These are phyloP conservation scores for Elsinoe arachidis DNA, from an alignment of 2,329 filamentous ascomycete genomes.

Conservation along the genomic window DNA sequence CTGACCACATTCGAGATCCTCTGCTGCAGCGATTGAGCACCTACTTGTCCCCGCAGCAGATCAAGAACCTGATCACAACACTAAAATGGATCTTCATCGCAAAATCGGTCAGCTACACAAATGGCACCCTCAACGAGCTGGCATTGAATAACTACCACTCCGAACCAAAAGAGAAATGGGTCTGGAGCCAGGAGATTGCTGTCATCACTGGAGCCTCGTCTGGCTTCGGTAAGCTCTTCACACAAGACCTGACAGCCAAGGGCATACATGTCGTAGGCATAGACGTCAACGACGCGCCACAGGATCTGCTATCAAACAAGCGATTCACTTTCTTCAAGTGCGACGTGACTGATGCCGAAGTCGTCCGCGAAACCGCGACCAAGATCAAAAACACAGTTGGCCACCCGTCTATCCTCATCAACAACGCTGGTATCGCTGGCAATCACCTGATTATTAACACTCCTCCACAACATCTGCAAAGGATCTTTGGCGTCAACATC, in stretches of 20 bases:
- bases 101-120: conserved; percentile 25
- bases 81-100: conserved; percentile 24
- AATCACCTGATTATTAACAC: conserved; percentile 41
- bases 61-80: conserved; percentile 20
- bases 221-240: conserved; percentile 33
- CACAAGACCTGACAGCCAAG: conserved; percentile 27
- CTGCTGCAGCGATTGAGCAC: conserved; percentile 22
- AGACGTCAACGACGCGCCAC: conserved; percentile 29
- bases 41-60: conserved; percentile 23
- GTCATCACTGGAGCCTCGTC: conserved; percentile 28
- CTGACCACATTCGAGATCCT: conserved; percentile 23
- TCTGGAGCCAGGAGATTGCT: conserved; percentile 30
- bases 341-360: conserved; percentile 41
- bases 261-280: conserved; percentile 33
- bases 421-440: conserved; percentile 43
- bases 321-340: conserved; percentile 34
- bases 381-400: conserved; percentile 34
- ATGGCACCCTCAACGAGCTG: conserved; percentile 23
- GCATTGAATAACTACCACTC: conserved; percentile 32
- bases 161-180: conserved; percentile 28
- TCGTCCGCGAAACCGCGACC: conserved; percentile 35
- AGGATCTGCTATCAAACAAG: conserved; percentile 25
- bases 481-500: conserved; percentile 46
- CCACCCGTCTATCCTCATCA: conserved; percentile 40
- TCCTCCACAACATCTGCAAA: conserved; percentile 35